A percentile compares a stretch with the other conserved stretches of the same genome.
Conservation (phyloP, 2,329 filamentous ascomycete species). For the Ilyonectria robusta region DNA sequence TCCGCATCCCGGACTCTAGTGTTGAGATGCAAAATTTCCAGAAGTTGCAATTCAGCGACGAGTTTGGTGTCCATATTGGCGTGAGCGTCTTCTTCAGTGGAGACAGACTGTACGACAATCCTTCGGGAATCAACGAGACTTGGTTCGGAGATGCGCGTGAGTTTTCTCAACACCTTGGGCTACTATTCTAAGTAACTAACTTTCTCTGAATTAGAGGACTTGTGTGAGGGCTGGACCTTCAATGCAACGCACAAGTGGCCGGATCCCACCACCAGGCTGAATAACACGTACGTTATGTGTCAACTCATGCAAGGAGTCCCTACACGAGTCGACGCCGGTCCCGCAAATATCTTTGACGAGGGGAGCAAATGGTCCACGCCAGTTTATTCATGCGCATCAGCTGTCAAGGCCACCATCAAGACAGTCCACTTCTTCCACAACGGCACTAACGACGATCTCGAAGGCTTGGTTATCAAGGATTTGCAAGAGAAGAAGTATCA, state of each 20-base stretch:
- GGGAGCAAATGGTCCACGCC: constrained; percentile 59
- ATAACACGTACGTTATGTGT: constrained; percentile 36
- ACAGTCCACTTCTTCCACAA: constrained; percentile 60
- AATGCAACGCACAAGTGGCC: not conserved
- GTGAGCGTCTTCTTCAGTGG: not conserved
- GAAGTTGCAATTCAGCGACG: constrained; percentile 16
- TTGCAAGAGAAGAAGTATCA: constrained; percentile 56
- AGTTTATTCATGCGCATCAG: constrained; percentile 60
- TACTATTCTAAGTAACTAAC: not conserved
- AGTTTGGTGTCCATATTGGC: constrained; percentile 26
- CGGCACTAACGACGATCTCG: constrained; percentile 52
- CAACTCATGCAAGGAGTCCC: constrained; percentile 57
- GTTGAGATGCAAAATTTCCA: not conserved
- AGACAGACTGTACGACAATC: not conserved
- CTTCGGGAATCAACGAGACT: not conserved
- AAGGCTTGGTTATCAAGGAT: constrained; percentile 51
- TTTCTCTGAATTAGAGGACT: not conserved
- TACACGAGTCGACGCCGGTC: constrained; percentile 51
- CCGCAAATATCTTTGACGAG: constrained; percentile 55
- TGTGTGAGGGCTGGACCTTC: constrained; percentile 17
- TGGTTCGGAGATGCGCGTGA: not conserved
- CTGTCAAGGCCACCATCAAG: constrained; percentile 60
- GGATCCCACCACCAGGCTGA: constrained; percentile 20
- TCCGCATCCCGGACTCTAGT: constrained; percentile 18
- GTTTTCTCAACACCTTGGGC: not conserved